Base-by-base conservation (phyloP, 2,329 filamentous ascomycete species). In the Dothistroma pini region DNA sequence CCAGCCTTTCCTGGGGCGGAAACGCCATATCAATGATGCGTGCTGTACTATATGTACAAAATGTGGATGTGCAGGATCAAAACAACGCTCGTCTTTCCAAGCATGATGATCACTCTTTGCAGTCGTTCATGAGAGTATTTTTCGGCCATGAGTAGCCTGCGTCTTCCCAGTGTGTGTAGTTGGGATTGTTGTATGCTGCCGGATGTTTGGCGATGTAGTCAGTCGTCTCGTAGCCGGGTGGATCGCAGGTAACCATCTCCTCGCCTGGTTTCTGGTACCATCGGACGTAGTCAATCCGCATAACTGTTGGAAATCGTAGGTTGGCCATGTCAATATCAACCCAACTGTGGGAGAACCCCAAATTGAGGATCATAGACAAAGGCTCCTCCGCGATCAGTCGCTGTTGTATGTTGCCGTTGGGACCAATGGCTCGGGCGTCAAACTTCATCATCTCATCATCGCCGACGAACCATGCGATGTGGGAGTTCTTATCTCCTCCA, bases 271-370 rank as follows among this genome's bases (percentile, higher is more conserved):
- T 77, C 69, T 84, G 83, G 66, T 84, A 85, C 70, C 80, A 79
- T 7, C 82, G 75, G 14, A 84, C 79, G 67, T 84, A 84, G 63
- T 84, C 82, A 34, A 85, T 72, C 22, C 80, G 75, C 79, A 84
- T 81, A 16, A 81, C 74, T 0, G 81, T 78, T 0, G 80, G 82
- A 60, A 81, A 83, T n/a, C 67, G 70, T 48, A 84, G 70, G 3
- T 77, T 68, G 1, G 68, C 72, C 68, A 75, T 77, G 54, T 81
- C 73, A 52, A 84, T 80, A 61, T 74, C 72, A 0, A 77, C 78
- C 81, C 82, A 84, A 9, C 76, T 74, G 47, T 78, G 73, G 58
- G 79, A 81, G 54, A 84, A 76, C 34, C 82, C 82, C 4, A 85
- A 70, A 62, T 84, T 84, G 11, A 84, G 71, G 47, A 84, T 74